A percentile compares a stretch with the other conserved stretches of the same genome.
Evolutionary conservation across 352 stramenopile species (phyloP).

Genomic region (Globisporangium canariense): DNA sequence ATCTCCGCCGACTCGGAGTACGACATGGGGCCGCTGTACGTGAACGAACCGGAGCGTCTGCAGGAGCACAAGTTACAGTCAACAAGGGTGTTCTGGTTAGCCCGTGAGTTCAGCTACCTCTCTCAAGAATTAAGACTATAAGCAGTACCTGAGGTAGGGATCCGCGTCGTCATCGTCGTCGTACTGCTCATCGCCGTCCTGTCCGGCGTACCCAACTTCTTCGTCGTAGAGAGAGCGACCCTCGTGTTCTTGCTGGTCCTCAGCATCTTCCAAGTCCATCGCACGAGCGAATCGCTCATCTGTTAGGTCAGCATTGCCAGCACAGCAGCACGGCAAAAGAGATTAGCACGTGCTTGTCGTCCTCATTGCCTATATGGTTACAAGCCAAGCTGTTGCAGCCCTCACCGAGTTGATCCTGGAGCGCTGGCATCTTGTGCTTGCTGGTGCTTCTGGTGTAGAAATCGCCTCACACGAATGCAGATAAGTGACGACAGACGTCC

Average conservation of each 20-base stretch:
- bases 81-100: neutral
- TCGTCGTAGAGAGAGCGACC: constrained; percentile 15
- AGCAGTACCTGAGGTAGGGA: constrained; percentile 9
- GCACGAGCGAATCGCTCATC: constrained; percentile 40
- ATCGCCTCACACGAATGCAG: neutral
- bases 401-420: constrained; percentile 42
- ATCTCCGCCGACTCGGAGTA: constrained; percentile 72
- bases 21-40: constrained; percentile 27
- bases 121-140: neutral
- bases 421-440: constrained; percentile 27
- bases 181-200: constrained; percentile 6
- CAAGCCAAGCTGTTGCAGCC: neutral
- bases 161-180: constrained; percentile 7
- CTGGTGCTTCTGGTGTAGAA: neutral
- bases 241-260: constrained; percentile 29
- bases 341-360: neutral
- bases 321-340: neutral
- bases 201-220: constrained; percentile 12
- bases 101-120: no score
- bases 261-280: constrained; percentile 27
- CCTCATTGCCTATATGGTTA: neutral
- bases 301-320: constrained; percentile 14
- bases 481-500: neutral
- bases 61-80: neutral
- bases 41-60: constrained; percentile 26